These are phyloP conservation scores for Melastoma malabathricum DNA, from an alignment of 345 rosid genomes.

Conservation along the genomic window DNA sequence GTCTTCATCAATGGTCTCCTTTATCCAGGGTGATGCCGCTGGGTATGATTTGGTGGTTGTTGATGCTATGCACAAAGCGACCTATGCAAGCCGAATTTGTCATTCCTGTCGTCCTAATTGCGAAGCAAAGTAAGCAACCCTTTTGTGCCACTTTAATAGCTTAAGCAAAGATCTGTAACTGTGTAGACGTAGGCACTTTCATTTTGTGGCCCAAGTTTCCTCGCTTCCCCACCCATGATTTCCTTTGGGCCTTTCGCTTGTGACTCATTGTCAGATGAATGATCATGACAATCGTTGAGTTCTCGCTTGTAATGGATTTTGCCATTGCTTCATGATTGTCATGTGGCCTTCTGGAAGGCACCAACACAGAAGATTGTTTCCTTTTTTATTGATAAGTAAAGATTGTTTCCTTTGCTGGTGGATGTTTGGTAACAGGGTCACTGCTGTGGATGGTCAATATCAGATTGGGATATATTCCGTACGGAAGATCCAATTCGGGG, in stretches of 20 bases:
- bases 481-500: slow-evolving; percentile 69
- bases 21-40: slow-evolving; percentile 89
- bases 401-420: not conserved
- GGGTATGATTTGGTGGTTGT: slow-evolving; percentile 99
- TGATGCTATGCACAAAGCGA: slow-evolving; percentile 99
- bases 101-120: slow-evolving; percentile 99
- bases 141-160: slow-evolving; percentile 4
- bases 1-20: slow-evolving; percentile 7
- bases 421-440: slow-evolving; percentile 42
- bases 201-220: no score
- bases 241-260: no score
- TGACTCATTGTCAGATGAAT: no score
- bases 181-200: no score
- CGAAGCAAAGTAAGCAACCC: slow-evolving; percentile 77
- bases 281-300: no score
- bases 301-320: no score
- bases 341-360: no score
- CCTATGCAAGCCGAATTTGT: slow-evolving; percentile 98
- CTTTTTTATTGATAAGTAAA: no score
- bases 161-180: no score
- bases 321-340: no score
- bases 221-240: no score
- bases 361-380: not conserved
- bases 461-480: slow-evolving; percentile 93
- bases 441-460: slow-evolving; percentile 96